Conservation (phyloP, 176 grass and related monocot genomes). For the Rhynchospora pubera region DNA sequence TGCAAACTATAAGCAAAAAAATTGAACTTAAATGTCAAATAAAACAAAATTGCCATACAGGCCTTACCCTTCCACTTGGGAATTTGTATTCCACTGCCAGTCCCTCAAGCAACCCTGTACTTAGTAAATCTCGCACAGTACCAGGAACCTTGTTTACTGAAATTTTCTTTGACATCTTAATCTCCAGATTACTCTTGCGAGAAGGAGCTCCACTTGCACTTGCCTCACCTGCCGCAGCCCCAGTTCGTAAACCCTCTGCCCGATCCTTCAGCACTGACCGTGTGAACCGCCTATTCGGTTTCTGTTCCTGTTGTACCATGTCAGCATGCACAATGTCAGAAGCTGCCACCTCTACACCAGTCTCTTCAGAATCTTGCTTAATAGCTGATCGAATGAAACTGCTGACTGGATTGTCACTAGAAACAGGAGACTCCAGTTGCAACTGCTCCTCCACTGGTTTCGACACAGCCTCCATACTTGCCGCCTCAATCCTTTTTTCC, state of each 20-base stretch:
- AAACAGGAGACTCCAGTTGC: constrained; percentile 2
- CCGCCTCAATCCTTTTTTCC: not conserved
- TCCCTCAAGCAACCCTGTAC: constrained; percentile 80
- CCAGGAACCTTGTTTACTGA: constrained; percentile 33
- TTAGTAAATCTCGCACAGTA: constrained; percentile 64
- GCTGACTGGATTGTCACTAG: not conserved
- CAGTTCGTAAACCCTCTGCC: not conserved
- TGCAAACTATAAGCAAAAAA: not conserved
- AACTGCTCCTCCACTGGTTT: not conserved
- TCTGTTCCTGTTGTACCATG: constrained; percentile 26
- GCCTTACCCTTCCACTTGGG: constrained; percentile 58
- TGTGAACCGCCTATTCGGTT: constrained; percentile 34
- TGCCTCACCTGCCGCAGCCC: not conserved
- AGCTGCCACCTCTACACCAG: not conserved
- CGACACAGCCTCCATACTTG: not conserved
- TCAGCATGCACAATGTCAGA: not conserved
- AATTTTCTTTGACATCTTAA: constrained; percentile 60
- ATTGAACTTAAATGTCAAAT: not conserved
- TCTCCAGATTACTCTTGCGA: constrained; percentile 35
- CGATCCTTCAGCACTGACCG: constrained; percentile 33
- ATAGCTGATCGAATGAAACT: not conserved
- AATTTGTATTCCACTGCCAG: constrained; percentile 75
- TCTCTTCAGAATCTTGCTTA: not conserved
- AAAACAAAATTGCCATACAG: constrained; percentile 32
- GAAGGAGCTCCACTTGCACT: not conserved